Base-by-base conservation (phyloP, 1,139 yeast genomes). In the Kurtzmaniella natalensis region DNA sequence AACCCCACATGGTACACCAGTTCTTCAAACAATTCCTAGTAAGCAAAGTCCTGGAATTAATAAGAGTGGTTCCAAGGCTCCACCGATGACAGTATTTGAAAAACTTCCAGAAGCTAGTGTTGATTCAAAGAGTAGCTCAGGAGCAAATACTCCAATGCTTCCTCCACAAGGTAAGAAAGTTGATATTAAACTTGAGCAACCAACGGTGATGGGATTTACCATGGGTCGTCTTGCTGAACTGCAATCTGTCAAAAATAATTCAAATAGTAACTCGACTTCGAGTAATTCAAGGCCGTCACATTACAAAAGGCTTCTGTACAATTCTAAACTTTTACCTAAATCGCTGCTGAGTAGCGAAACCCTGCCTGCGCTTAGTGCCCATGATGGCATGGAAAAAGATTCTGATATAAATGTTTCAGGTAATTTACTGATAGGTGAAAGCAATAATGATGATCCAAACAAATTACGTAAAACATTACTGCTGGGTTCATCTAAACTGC, bases 1-100 rank as follows among this genome's bases (percentile, higher is more conserved):
- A 47, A 69, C 76, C 2, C 75, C 75, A 5, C 74, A 65, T 40
- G 69, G 72, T n/a, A 70, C 76, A 0, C 76, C 76, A 1, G 52
- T 64, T 9, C 51, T 69, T 21, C 59, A 40, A 32, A 64, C 65
- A 4, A 51, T 50, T 35, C 26, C 26, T 7, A n/a, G n/a, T n/a
- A 51, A 48, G 19, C 29, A 19, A 16, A 17, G 24, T 25, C 33
- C 25, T 31, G 20, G 37, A 30, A 11, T 25, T 9, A 29, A 34
- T 8, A 37, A 34, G 27, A n/a, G n/a, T n/a, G 26, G 26, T 5
- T 28, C 27, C 11, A 32, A 25, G 17, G 18, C 33, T 5, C 33
- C 48, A 10, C 25, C 25, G 10, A 28, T 30, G 3, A 19, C 25
- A 19, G 35, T 41, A 13, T 61, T 64, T 46, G 70, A 66, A 30